Evolutionary conservation across 2,329 filamentous ascomycete species (phyloP).

Genomic region (Didymella exigua): DNA sequence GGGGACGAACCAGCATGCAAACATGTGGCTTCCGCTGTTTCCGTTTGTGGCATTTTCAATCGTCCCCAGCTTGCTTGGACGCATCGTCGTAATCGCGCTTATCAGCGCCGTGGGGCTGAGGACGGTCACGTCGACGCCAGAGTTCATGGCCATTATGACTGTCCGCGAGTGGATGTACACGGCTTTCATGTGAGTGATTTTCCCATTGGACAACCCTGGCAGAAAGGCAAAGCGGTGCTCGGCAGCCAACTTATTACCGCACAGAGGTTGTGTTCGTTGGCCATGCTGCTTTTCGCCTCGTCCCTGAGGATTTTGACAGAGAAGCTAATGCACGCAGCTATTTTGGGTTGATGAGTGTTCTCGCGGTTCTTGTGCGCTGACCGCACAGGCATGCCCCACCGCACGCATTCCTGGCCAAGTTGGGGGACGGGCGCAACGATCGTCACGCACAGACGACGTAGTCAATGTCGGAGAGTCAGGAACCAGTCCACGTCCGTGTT

Average conservation of each 20-base stretch:
- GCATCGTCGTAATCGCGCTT: conserved; percentile 48
- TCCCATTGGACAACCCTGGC: conserved; percentile 13
- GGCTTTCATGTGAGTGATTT: conserved; percentile 48
- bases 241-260: neutral
- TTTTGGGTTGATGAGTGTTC: conserved; percentile 49
- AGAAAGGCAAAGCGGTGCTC: neutral
- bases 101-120: conserved; percentile 46
- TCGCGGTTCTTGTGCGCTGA: conserved; percentile 48
- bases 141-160: conserved; percentile 45
- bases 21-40: conserved; percentile 46
- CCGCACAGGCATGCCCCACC: conserved; percentile 17
- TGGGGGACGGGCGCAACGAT: conserved; percentile 17
- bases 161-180: conserved; percentile 48
- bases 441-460: conserved; percentile 13
- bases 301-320: conserved; percentile 21
- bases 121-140: conserved; percentile 42
- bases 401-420: conserved; percentile 17
- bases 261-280: neutral
- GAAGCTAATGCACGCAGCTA: conserved; percentile 48
- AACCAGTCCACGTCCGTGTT: conserved; percentile 1
- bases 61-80: conserved; percentile 50
- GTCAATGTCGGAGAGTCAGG: conserved; percentile 8
- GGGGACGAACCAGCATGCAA: conserved; percentile 29
- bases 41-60: conserved; percentile 51
- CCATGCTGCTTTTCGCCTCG: neutral